Evolutionary conservation across 139 green algal genomes (phyloP).

Genomic region (Klebsormidium nitens): DNA sequence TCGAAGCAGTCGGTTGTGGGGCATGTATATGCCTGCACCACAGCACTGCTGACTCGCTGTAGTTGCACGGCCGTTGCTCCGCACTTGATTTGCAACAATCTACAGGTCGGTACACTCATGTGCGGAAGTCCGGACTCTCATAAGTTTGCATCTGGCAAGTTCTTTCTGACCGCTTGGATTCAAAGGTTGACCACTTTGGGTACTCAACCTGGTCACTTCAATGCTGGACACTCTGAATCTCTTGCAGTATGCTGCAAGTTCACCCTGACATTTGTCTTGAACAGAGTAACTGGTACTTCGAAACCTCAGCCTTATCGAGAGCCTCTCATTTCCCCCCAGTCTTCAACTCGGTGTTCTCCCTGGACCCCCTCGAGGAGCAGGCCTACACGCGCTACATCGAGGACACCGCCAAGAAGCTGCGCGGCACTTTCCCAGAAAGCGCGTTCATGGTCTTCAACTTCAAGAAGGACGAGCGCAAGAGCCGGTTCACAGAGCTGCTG

Average conservation of each 20-base stretch:
- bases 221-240: background rate
- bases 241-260: background rate
- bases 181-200: background rate
- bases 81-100: no score
- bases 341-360: conserved; percentile 40
- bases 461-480: conserved; percentile 28
- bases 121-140: no score
- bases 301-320: background rate
- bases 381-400: conserved; percentile 31
- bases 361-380: conserved; percentile 17
- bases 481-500: conserved; percentile 8
- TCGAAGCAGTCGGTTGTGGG: no score
- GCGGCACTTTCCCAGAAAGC: conserved; percentile 17
- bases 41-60: no score
- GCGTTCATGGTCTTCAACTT: conserved; percentile 37
- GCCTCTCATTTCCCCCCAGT: conserved; percentile 4
- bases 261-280: background rate
- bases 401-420: conserved; percentile 17
- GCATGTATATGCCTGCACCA: no score
- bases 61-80: no score
- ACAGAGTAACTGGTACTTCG: background rate
- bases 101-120: no score
- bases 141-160: no score
- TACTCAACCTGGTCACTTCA: background rate
- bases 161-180: no score